phyloP scores from a whole-genome alignment of 768 basidiomycete genomes.

The Lanmaoa rubissima region DNA sequence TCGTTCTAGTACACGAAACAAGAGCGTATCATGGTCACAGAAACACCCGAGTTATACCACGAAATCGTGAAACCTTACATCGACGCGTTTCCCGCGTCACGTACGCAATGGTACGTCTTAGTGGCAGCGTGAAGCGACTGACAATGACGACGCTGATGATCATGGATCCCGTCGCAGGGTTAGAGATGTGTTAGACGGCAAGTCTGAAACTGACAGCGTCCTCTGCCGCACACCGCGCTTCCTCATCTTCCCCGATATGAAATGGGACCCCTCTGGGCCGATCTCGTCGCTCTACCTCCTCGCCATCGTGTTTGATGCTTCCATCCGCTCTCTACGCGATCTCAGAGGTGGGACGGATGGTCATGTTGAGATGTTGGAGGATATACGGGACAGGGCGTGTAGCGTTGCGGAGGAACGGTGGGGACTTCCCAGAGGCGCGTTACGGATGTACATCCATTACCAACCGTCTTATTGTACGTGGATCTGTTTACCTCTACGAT shows the following conservation, averaged over 20 bases:
- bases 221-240: slow-evolving; percentile 64
- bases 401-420: slow-evolving; percentile 59
- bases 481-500: background rate
- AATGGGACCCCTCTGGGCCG: slow-evolving; percentile 84
- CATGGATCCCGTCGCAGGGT: slow-evolving; percentile 53
- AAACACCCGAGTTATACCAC: slow-evolving; percentile 79
- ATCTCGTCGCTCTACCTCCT: slow-evolving; percentile 76
- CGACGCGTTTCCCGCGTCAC: slow-evolving; percentile 62
- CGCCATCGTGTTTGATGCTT: slow-evolving; percentile 62
- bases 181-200: slow-evolving; percentile 74
- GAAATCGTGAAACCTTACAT: slow-evolving; percentile 77
- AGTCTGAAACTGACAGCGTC: slow-evolving; percentile 71
- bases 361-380: slow-evolving; percentile 67
- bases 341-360: slow-evolving; percentile 42
- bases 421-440: slow-evolving; percentile 56
- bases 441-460: slow-evolving; percentile 89
- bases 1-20: slow-evolving; percentile 72
- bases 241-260: slow-evolving; percentile 91
- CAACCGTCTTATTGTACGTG: slow-evolving; percentile 90
- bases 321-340: slow-evolving; percentile 75
- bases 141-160: background rate
- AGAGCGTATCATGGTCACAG: slow-evolving; percentile 65
- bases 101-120: slow-evolving; percentile 76
- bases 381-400: slow-evolving; percentile 58
- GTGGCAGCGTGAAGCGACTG: background rate